A percentile compares a stretch with the other conserved stretches of the same genome.
phyloP scores from a whole-genome alignment of 1,139 yeast genomes.

The Yamadazyma triangularis region DNA sequence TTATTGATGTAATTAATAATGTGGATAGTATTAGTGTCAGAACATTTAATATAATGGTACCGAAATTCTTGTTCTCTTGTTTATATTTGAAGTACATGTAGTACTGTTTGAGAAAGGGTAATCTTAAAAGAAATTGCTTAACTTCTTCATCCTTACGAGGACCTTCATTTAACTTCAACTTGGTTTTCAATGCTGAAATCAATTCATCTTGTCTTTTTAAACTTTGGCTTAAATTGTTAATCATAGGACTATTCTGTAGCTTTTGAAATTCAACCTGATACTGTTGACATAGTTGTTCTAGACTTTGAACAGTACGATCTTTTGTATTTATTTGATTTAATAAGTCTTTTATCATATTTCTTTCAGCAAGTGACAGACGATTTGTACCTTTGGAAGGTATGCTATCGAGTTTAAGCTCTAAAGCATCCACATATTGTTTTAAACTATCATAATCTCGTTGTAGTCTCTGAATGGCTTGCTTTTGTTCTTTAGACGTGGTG shows the following conservation, averaged over 20 bases:
- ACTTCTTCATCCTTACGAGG: conserved; percentile 5
- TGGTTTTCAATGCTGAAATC: conserved; percentile 16
- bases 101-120: conserved; percentile 34
- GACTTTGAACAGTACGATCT: conserved; percentile 17
- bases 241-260: conserved; percentile 12
- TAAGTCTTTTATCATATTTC: conserved; percentile 9
- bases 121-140: conserved; percentile 16
- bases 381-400: conserved; percentile 2
- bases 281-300: conserved; percentile 20
- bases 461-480: conserved; percentile 12
- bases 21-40: conserved; percentile 20
- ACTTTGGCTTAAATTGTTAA: conserved; percentile 15
- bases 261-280: conserved; percentile 18
- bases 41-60: conserved; percentile 18
- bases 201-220: conserved; percentile 20
- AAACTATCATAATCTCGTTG: conserved; percentile 16
- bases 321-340: conserved; percentile 14
- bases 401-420: conserved; percentile 15
- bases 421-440: conserved; percentile 15
- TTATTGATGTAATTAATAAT: conserved; percentile 11
- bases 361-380: conserved; percentile 4
- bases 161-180: conserved; percentile 12
- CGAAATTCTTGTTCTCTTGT: conserved; percentile 18
- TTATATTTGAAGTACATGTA: conserved; percentile 23
- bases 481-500: conserved; percentile 8